Base-by-base conservation (phyloP, 2,329 filamentous ascomycete genomes). In the Neophaeococcomyces aloes region DNA sequence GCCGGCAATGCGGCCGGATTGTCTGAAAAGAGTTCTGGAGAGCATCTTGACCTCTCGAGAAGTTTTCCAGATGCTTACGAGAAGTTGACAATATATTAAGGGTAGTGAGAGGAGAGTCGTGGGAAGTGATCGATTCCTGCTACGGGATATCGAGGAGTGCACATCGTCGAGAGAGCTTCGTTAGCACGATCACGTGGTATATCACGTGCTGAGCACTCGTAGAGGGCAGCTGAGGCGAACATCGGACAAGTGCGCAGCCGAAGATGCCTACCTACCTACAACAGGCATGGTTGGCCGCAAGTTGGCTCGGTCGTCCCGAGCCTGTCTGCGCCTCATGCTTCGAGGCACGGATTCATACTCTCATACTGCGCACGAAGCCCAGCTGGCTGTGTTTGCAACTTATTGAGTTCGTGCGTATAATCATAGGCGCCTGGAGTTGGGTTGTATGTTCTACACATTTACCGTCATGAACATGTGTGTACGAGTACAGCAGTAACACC, bases 21-120 rank as follows among this genome's bases (percentile, higher is more conserved):
- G 87, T 76, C 88, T 81, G 74, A 96, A 79, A 76, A 89, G 88
- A 81, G 85, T 94, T 75, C 89, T 86, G 79, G 95, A 94, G 89
- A 96, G 95, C 74, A 69, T 76, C 67, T 68, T 64, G 74, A 70
- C 67, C 67, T 59, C 62, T 51, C 54, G 44, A 45, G 53, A 53
- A 55, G 53, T 51, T 52, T 31, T 25, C 44, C 29, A 39, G 32
- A 47, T 42, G 34, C 45, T 47, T 48, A 48, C 43, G 47, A 41
- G 50, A 48, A 46, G 44, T 48, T 40, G 47, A 41, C 36, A 44
- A 41, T 42, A 43, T 42, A 29, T 36, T 38, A 41, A 29, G 39
- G 55, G 52, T 56, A 56, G 57, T 62, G 61, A 57, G 59, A 58
- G 62, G 56, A n/a, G n/a, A n/a, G n/a, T n/a, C n/a, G 57, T 61